Conservation (phyloP, 139 green algal species). For the Chlamydomonas eustigma region DNA sequence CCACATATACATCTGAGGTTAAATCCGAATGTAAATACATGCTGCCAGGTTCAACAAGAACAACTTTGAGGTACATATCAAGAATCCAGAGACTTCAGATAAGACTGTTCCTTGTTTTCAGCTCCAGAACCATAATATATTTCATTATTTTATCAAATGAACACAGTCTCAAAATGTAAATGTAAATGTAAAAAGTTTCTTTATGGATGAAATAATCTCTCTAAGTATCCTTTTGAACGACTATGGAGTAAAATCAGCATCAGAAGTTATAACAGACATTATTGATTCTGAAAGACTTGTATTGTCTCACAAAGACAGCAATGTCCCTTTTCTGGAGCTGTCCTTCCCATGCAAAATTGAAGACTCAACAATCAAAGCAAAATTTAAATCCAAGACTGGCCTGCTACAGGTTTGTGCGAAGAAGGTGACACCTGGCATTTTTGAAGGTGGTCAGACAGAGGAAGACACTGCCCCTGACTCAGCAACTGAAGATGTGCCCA, state of each 20-base stretch:
- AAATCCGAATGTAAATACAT: too few species aligned
- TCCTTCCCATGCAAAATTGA: neutral
- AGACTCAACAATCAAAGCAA: neutral
- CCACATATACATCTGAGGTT: too few species aligned
- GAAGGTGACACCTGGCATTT: too few species aligned
- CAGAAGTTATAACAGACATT: neutral
- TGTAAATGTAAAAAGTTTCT: too few species aligned
- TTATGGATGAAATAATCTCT: neutral
- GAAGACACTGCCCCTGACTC: neutral
- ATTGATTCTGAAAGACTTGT: neutral
- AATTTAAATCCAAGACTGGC: constrained; percentile 7
- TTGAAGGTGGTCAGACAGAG: neutral
- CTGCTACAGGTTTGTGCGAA: neutral
- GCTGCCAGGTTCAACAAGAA: too few species aligned
- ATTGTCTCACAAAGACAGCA: neutral
- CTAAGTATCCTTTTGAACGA: neutral
- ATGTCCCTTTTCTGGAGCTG: neutral
- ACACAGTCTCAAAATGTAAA: too few species aligned
- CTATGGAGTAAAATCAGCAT: neutral
- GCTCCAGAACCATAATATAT: too few species aligned
- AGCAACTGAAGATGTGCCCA: neutral
- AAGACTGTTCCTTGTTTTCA: too few species aligned
- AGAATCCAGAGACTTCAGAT: too few species aligned
- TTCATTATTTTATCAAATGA: too few species aligned
- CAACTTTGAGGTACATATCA: too few species aligned